A percentile compares a stretch with the other conserved stretches of the same genome.
phyloP scores from a whole-genome alignment of 1,284 basidiomycete genomes.

The Leccinum pachyderme region DNA sequence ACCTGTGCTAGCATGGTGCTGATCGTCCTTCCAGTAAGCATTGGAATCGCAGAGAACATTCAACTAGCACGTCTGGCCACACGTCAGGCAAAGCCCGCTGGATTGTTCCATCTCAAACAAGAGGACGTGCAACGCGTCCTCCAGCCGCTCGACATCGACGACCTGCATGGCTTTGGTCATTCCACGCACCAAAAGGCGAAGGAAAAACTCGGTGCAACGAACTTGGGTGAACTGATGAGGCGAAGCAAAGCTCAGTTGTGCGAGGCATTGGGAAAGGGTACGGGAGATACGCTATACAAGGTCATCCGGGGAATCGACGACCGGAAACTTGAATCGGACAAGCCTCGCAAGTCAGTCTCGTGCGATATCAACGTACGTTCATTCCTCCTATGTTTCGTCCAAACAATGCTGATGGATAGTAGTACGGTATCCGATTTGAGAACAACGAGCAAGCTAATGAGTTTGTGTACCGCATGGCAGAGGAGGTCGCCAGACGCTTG shows the following conservation, averaged over 20 bases:
- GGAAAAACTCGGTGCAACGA: constrained; percentile 74
- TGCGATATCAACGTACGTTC: constrained; percentile 85
- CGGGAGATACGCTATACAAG: constrained; percentile 82
- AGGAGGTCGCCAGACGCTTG: constrained; percentile 73
- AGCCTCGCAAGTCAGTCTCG: constrained; percentile 82
- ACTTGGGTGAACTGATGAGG: constrained; percentile 63
- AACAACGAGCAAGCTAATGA: constrained; percentile 75
- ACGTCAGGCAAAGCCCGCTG: constrained; percentile 86
- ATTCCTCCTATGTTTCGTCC: background rate
- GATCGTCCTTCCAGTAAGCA: constrained; percentile 58
- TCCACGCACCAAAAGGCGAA: constrained; percentile 70
- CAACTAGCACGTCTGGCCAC: constrained; percentile 92
- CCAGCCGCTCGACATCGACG: constrained; percentile 76
- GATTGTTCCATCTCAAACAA: constrained; percentile 70
- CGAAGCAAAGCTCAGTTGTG: constrained; percentile 66
- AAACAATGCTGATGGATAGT: background rate
- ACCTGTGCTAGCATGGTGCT: constrained; percentile 1
- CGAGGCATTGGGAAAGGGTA: constrained; percentile 77
- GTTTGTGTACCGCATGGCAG: constrained; percentile 74
- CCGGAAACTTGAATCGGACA: constrained; percentile 76
- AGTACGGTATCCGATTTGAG: constrained; percentile 96
- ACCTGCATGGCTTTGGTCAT: constrained; percentile 87
- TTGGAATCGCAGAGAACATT: constrained; percentile 91
- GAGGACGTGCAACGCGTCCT: constrained; percentile 60
- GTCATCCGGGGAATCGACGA: constrained; percentile 84